Percentiles rank a stretch among this genome's conserved stretches.
phyloP scores from a whole-genome alignment of 768 basidiomycete genomes.

The Leccinum incarnatum region DNA sequence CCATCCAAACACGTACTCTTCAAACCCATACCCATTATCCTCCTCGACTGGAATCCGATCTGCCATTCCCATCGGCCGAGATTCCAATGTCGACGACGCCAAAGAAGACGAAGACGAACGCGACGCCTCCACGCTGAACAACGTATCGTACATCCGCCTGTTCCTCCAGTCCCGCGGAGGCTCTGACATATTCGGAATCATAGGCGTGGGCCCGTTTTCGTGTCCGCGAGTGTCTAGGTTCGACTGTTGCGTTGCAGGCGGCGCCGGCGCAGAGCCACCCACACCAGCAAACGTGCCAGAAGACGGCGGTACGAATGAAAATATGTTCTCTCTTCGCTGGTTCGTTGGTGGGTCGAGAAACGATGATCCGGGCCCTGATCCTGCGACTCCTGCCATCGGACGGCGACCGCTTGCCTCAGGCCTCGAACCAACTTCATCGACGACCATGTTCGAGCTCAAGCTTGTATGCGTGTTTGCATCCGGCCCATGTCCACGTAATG shows the following conservation, averaged over 20 bases:
- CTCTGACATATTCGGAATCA: slow-evolving; percentile 10
- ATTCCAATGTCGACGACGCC: background rate
- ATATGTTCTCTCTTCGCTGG: no score
- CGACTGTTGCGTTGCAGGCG: background rate
- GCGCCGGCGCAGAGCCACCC: no score
- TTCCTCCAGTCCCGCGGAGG: slow-evolving; percentile 17
- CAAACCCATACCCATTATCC: slow-evolving; percentile 9
- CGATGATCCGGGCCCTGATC: no score
- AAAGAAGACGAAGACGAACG: slow-evolving; percentile 19
- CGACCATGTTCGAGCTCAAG: no score
- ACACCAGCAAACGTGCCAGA: no score
- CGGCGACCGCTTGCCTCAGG: no score
- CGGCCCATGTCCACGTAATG: no score
- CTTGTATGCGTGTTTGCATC: no score
- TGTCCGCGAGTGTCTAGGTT: slow-evolving; percentile 6
- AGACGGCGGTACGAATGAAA: no score
- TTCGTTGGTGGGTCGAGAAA: no score
- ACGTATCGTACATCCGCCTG: slow-evolving; percentile 7
- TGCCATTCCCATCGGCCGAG: slow-evolving; percentile 15
- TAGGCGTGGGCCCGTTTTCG: background rate
- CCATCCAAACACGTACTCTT: slow-evolving; percentile 20
- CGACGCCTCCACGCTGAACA: slow-evolving; percentile 10
- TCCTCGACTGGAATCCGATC: slow-evolving; percentile 22
- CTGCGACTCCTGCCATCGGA: no score
- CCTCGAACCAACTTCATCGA: no score